Evolutionary conservation across 208 protist species (phyloP).

Genomic region (Trichomonas tenax): DNA sequence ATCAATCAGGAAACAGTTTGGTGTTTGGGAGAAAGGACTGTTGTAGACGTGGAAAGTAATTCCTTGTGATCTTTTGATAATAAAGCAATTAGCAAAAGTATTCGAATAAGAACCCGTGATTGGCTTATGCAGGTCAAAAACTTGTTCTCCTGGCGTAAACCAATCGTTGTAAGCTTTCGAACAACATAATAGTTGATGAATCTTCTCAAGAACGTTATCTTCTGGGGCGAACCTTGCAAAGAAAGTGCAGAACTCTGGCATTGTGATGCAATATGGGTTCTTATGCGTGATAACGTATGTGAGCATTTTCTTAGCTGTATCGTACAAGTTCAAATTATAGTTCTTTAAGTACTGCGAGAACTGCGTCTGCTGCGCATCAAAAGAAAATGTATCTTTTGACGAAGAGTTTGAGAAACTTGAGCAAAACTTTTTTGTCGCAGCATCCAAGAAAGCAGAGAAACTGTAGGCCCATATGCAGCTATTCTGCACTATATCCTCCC

Average conservation of each 20-base stretch:
- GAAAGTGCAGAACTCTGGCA: neutral
- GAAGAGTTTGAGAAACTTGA: neutral
- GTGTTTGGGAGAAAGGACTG: too few relatives aligned
- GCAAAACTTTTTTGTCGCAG: neutral
- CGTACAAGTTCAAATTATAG: neutral
- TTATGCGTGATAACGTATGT: neutral
- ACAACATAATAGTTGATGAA: neutral
- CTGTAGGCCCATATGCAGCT: neutral
- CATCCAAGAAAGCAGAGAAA: neutral
- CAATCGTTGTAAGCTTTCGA: neutral
- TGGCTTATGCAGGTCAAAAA: neutral
- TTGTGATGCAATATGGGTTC: neutral
- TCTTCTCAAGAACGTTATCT: neutral
- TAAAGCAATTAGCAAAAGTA: conserved; percentile 9
- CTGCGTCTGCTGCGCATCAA: neutral
- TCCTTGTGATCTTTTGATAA: neutral
- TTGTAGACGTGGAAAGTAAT: neutral
- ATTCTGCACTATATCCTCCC: neutral
- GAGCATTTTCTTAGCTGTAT: neutral
- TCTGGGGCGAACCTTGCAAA: neutral
- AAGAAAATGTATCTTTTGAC: neutral
- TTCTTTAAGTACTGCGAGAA: neutral
- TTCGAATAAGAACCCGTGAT: neutral
- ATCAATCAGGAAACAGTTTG: neutral
- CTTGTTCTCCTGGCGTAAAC: neutral